Evolutionary conservation across 164 flowering plant genomes (phyloP), one percentile per base, ranked within the genome.

Genomic region (Warburgia ugandensis): DNA sequence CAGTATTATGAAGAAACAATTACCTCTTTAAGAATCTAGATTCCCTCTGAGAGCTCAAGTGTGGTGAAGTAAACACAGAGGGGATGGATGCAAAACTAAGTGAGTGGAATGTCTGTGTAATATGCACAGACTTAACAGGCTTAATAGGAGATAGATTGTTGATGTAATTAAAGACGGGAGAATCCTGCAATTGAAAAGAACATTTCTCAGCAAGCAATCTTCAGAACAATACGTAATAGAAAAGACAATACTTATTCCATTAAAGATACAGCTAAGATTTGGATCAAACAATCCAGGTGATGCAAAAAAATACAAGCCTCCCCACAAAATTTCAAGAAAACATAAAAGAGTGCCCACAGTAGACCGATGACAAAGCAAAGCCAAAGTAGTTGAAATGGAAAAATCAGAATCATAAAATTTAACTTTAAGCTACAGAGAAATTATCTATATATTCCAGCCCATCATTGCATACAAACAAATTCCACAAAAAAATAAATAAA

Each of bases 131-230:
- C 72, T 75, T 89, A 13, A 79, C 84, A 1, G 87, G 84, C 62
- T 84, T 77, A 62, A 94, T 86, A 5, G 99, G 99, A 48, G 99
- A 94, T 44, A 94, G 96, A 63, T 61, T 89, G 69, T 77, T 86
- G 72, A 86, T 73, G 50, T 71, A 94, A 67, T 69, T 89, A 40
- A 79, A 94, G 52, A 94, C 84, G 3, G 99, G 97, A 32, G 99
- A 92, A 29, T 86, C 97, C 98, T 92, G 91, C 81, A 73, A n/a
- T n/a, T n/a, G 5, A 27, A 10, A 14, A 30, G 33, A 22, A 6
- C 19, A 30, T 8, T 10, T 4, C 17, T n/a, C 14, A 12, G 5
- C 20, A 16, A 13, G 16, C 19, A 39, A 3, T 22, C 2, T 16
- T 6, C 3, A 6, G 16, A 39, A 16, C 0, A 6, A 39, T 5